Evolutionary conservation across 148 eudicot genomes (phyloP).

Genomic region (Nepenthes gracilis): DNA sequence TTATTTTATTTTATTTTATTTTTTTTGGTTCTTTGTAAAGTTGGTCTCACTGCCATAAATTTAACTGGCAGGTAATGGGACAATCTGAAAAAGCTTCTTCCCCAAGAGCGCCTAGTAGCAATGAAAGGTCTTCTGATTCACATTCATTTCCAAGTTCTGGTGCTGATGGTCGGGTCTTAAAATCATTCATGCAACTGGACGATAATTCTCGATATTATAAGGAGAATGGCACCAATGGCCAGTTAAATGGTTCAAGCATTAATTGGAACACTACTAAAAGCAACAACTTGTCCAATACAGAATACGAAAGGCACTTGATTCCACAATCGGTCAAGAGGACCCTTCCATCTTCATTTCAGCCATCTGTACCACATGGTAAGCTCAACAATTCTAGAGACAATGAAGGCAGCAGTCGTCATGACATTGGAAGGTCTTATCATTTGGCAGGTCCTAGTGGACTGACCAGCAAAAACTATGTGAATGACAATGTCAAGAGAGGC

Average conservation of each 20-base stretch:
- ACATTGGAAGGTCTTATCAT: constrained; percentile 22
- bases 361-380: constrained; percentile 19
- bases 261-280: background rate
- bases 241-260: constrained; percentile 1
- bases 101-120: constrained; percentile 15
- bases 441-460: constrained; percentile 19
- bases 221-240: constrained; percentile 15
- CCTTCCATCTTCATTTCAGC: constrained; percentile 48
- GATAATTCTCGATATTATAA: constrained; percentile 4
- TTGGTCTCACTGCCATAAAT: background rate
- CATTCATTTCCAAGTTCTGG: constrained; percentile 18
- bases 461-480: constrained; percentile 20
- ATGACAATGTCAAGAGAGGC: constrained; percentile 20
- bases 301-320: constrained; percentile 13
- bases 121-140: constrained; percentile 26
- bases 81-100: constrained; percentile 19
- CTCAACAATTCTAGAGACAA: constrained; percentile 24
- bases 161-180: constrained; percentile 16
- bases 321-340: constrained; percentile 34
- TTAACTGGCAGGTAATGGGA: constrained; percentile 24
- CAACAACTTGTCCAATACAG: constrained; percentile 15
- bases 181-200: background rate
- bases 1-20: constrained; percentile 1
- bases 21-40: constrained; percentile 6
- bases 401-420: constrained; percentile 33